A percentile compares a stretch with the other conserved stretches of the same genome.
phyloP scores from a whole-genome alignment of 495 filamentous ascomycete genomes.

The Elasticomyces elasticus region DNA sequence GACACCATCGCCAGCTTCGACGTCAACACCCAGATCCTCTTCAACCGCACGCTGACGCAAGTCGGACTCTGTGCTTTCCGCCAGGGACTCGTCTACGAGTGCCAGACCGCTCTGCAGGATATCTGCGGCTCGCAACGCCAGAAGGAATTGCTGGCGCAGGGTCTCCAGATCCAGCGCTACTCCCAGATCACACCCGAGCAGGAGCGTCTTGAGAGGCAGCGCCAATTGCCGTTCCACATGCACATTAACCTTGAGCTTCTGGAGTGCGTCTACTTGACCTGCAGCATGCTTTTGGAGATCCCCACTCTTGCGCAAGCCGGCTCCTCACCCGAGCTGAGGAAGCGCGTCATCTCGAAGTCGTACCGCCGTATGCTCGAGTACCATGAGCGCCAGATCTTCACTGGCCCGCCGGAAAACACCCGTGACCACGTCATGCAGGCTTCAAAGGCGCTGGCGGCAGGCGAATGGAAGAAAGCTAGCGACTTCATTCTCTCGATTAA shows the following conservation, averaged over 20 bases:
- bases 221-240: conserved; percentile 98
- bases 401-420: conserved; percentile 94
- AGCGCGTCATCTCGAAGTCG: conserved; percentile 97
- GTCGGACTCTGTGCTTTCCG: conserved; percentile 98
- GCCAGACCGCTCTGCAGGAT: conserved; percentile 90
- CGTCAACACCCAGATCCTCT: conserved; percentile 93
- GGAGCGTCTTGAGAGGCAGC: conserved; percentile 88
- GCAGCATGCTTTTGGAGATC: conserved; percentile 97
- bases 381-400: conserved; percentile 98
- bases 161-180: conserved; percentile 94
- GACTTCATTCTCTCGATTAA: conserved; percentile 92
- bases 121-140: conserved; percentile 94
- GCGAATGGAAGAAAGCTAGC: conserved; percentile 95
- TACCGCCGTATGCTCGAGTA: conserved; percentile 99
- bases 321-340: conserved; percentile 91
- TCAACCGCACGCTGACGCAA: conserved; percentile 96
- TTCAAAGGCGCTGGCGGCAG: conserved; percentile 88
- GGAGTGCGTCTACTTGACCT: conserved; percentile 96
- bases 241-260: conserved; percentile 98
- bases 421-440: conserved; percentile 98
- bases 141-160: conserved; percentile 96
- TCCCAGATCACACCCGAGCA: conserved; percentile 93
- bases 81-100: conserved; percentile 90
- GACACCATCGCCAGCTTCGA: conserved; percentile 94
- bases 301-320: conserved; percentile 93